Evolutionary conservation across 2,329 filamentous ascomycete species (phyloP).

Genomic region (Exophiala mesophila): DNA sequence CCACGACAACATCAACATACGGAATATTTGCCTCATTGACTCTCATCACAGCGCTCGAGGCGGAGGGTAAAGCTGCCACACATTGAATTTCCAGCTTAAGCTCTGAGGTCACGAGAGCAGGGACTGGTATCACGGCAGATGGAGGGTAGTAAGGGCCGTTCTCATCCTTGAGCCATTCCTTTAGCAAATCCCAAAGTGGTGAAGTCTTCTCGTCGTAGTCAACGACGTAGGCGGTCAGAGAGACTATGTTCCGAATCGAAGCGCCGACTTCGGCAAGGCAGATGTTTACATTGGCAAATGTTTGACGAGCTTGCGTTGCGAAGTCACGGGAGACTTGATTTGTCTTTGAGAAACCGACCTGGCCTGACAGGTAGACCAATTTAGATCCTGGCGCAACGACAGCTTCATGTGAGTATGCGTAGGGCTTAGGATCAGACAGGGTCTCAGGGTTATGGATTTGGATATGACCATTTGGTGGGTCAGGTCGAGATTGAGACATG

Average conservation of each 20-base stretch:
- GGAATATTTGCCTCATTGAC: background rate
- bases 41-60: background rate
- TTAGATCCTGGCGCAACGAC: background rate
- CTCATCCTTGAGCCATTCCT: conserved; percentile 3
- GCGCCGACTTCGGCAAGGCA: conserved; percentile 34
- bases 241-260: conserved; percentile 34
- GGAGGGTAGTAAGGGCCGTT: conserved; percentile 39
- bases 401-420: background rate
- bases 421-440: background rate
- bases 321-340: conserved; percentile 34
- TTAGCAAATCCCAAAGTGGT: conserved; percentile 29
- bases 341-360: conserved; percentile 31
- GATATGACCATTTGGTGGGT: no score
- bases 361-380: conserved; percentile 27
- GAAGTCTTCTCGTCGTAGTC: conserved; percentile 24
- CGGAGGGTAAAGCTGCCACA: conserved; percentile 27
- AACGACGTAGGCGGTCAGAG: conserved; percentile 40
- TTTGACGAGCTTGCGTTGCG: conserved; percentile 38
- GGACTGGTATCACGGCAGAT: conserved; percentile 40
- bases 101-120: conserved; percentile 34
- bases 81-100: conserved; percentile 44
- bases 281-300: conserved; percentile 35
- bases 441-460: conserved; percentile 1
- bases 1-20: conserved; percentile 35
- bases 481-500: no score